Base-by-base conservation (phyloP, 2,329 filamentous ascomycete genomes). In the Beauveria sp. region DNA sequence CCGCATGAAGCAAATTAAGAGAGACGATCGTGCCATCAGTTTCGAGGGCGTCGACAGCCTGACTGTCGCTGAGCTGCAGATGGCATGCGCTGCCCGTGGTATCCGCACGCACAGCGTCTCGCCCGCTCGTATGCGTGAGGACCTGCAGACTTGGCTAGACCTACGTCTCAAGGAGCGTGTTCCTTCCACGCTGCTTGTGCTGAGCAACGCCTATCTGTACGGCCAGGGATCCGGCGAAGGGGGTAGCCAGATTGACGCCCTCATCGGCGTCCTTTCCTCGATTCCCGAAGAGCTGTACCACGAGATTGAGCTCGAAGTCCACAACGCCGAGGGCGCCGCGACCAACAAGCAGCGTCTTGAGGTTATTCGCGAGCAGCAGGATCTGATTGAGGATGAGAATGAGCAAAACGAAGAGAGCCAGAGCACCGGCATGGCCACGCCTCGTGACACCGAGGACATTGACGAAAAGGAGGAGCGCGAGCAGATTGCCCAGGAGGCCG, bases 261-360 rank as follows among this genome's bases (percentile, higher is more conserved):
- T 99, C 54, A 91, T 93, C 63, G 90, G 92, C 60, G 95, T 99
- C 5, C 81, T 99, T 46, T 96, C 91, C 46, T 93, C 90, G 63
- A 98, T 99, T 65, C 95, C 95, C 3, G 95, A 99, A 76, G 95
- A 99, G 75, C 83, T 99, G 46, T 99, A 96, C 90, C 95, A 99
- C 81, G 95, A 99, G 80, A 97, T 99, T 65, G 95, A 98, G 77
- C 88, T 99, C 38, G 95, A 99, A 78, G 92, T 99, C 10, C 91
- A 97, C 81, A 96, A 88, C 64, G 93, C 93, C 54, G 95, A 99
- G 78, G 95, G 95, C 64, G 93, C 93, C 12, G 95, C 95, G 26
- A 99, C 95, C 66, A 99, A 99, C 85, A 97, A 96, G 83, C 95
- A 98, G 81, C 89, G 95, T 73, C 88, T 99, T 47, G 95, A 99